A percentile compares a stretch with the other conserved stretches of the same genome.
Evolutionary conservation across 225 moss, liverwort and hornwort genomes (phyloP).

Genomic region (Thuidium tamariscinum): DNA sequence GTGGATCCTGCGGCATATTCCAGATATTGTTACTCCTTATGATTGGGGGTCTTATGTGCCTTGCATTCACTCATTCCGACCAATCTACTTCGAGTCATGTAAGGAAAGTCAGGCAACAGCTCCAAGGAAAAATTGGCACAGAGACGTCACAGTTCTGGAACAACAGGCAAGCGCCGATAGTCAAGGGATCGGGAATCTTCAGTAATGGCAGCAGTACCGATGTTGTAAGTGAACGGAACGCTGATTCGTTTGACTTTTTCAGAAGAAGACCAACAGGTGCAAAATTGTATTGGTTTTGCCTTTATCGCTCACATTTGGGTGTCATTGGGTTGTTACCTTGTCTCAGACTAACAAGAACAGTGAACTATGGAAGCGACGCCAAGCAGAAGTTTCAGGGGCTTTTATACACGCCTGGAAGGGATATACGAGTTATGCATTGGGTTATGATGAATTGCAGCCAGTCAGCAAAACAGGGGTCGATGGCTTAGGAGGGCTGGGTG

Average conservation of each 20-base stretch:
- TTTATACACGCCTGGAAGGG: constrained; percentile 94
- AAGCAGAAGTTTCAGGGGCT: constrained; percentile 54
- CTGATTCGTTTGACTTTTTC: not conserved
- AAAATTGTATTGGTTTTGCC: not conserved
- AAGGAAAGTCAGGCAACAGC: constrained; percentile 1
- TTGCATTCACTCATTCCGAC: constrained; percentile 35
- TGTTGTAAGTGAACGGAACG: not conserved
- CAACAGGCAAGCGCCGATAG: constrained; percentile 26
- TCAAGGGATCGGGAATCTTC: not conserved
- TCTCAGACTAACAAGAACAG: constrained; percentile 37
- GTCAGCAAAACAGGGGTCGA: constrained; percentile 40
- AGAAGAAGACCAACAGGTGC: not conserved
- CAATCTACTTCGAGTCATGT: constrained; percentile 10
- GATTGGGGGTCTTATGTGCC: constrained; percentile 42
- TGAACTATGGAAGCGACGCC: constrained; percentile 55
- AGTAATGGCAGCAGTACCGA: not conserved
- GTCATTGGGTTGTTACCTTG: not conserved
- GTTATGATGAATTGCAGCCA: constrained; percentile 76
- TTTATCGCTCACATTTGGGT: not conserved
- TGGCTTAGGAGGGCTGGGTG: constrained; percentile 91
- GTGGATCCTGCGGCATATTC: constrained; percentile 57
- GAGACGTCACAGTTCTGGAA: constrained; percentile 25
- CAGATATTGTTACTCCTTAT: constrained; percentile 49
- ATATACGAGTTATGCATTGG: constrained; percentile 66
- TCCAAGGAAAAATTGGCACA: constrained; percentile 7